Percentiles rank a stretch among this genome's conserved stretches.
Evolutionary conservation across 2,329 filamentous ascomycete genomes (phyloP).

Genomic region (Cercospora sp.): DNA sequence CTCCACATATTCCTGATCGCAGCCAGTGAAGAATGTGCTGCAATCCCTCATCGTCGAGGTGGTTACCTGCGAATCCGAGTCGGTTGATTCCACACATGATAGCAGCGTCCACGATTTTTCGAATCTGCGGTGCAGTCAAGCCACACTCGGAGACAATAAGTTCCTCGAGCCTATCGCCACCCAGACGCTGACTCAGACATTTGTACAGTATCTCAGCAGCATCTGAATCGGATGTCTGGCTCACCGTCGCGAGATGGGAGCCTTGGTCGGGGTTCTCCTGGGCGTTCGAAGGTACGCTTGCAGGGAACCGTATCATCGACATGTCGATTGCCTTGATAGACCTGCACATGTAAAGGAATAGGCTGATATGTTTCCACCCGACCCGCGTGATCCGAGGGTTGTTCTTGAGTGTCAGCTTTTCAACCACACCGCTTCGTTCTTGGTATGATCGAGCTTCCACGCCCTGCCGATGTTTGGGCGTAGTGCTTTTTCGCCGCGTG

Average conservation of each 20-base stretch:
- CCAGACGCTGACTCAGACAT: slow-evolving; percentile 74
- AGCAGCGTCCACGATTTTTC: slow-evolving; percentile 77
- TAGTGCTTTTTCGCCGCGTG: slow-evolving; percentile 32
- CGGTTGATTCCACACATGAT: slow-evolving; percentile 74
- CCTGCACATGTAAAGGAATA: slow-evolving; percentile 88
- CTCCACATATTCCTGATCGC: slow-evolving; percentile 74
- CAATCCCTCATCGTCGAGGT: slow-evolving; percentile 71
- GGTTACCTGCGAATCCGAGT: slow-evolving; percentile 80
- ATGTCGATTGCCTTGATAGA: slow-evolving; percentile 84
- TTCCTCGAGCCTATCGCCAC: slow-evolving; percentile 74
- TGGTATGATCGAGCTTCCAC: slow-evolving; percentile 28
- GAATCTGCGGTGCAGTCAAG: slow-evolving; percentile 68
- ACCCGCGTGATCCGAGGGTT: slow-evolving; percentile 80
- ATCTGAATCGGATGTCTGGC: slow-evolving; percentile 44
- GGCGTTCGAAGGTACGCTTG: slow-evolving; percentile 36
- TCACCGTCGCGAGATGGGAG: slow-evolving; percentile 13
- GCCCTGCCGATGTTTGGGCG: slow-evolving; percentile 34
- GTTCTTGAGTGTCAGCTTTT: slow-evolving; percentile 84
- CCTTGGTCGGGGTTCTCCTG: slow-evolving; percentile 28
- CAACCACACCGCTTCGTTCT: slow-evolving; percentile 70
- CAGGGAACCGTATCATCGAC: slow-evolving; percentile 78
- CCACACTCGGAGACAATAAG: slow-evolving; percentile 80
- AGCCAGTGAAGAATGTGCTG: slow-evolving; percentile 76
- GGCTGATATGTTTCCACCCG: slow-evolving; percentile 86
- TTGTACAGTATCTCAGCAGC: slow-evolving; percentile 68